Conservation (phyloP, 495 filamentous ascomycete species). For the Xylaria bambusicola region DNA sequence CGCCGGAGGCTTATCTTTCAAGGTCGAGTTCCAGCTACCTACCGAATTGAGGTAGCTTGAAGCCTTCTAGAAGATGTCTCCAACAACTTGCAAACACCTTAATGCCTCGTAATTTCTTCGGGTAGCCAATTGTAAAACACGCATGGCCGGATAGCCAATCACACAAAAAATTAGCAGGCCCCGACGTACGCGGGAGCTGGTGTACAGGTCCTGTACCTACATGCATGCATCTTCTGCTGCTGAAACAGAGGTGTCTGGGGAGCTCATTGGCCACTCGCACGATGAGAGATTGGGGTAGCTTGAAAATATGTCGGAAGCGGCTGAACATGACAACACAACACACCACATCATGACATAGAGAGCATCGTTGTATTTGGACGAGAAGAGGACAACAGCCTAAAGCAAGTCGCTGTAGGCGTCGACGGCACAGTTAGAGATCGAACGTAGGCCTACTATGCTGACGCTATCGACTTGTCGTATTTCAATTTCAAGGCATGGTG, state of each 20-base stretch:
- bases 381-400: constrained; percentile 12
- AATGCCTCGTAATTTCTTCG: neutral
- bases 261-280: constrained; percentile 11
- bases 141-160: constrained; percentile 12
- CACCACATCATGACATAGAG: constrained; percentile 2
- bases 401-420: neutral
- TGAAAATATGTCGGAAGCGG: constrained; percentile 13
- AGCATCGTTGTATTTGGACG: constrained; percentile 5
- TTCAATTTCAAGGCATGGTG: constrained; percentile 15
- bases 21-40: neutral
- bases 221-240: constrained; percentile 13
- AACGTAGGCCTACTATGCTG: neutral
- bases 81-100: constrained; percentile 8
- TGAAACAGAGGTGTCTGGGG: neutral
- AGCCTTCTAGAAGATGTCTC: neutral
- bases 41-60: neutral
- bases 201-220: constrained; percentile 12
- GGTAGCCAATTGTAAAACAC: constrained; percentile 7
- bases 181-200: constrained; percentile 8
- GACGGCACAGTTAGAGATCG: constrained; percentile 1
- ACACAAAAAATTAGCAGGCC: constrained; percentile 4
- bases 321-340: constrained; percentile 9
- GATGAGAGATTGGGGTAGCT: constrained; percentile 13
- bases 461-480: constrained; percentile 12
- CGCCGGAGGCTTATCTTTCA: neutral